Conservation (phyloP, 257 asterid species). For the Solanum pinnatisectum region DNA sequence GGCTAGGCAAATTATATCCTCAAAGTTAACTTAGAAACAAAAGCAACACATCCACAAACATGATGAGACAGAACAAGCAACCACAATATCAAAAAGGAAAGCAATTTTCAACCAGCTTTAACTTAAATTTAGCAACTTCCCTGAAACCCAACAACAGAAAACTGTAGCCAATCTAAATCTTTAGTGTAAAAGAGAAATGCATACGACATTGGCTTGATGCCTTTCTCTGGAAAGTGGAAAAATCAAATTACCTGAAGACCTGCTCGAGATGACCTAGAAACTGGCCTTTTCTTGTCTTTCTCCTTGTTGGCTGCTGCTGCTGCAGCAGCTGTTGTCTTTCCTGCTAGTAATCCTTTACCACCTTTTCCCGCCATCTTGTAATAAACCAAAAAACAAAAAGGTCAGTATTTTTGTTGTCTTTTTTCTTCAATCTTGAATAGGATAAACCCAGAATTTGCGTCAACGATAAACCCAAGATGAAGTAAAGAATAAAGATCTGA, state of each 20-base stretch:
- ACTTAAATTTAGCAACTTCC: neutral
- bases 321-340: constrained; percentile 88
- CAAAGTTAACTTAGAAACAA: no score
- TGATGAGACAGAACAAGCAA: neutral
- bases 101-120: neutral
- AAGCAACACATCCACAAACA: neutral
- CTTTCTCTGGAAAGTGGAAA: neutral
- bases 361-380: constrained; percentile 87
- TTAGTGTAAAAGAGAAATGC: neutral
- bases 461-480: neutral
- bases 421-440: neutral
- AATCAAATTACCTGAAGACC: constrained; percentile 65
- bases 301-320: constrained; percentile 71
- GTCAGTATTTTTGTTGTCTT: neutral
- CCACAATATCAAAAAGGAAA: neutral
- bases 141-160: neutral
- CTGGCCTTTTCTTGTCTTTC: constrained; percentile 72
- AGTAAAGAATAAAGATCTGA: neutral
- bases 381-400: neutral
- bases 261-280: constrained; percentile 86
- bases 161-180: neutral
- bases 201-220: neutral
- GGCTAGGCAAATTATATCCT: no score
- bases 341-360: constrained; percentile 92
- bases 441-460: neutral